Evolutionary conservation across 257 asterid species (phyloP), one percentile per base, ranked within the genome.

Genomic region (Gentiana macrophylla): DNA sequence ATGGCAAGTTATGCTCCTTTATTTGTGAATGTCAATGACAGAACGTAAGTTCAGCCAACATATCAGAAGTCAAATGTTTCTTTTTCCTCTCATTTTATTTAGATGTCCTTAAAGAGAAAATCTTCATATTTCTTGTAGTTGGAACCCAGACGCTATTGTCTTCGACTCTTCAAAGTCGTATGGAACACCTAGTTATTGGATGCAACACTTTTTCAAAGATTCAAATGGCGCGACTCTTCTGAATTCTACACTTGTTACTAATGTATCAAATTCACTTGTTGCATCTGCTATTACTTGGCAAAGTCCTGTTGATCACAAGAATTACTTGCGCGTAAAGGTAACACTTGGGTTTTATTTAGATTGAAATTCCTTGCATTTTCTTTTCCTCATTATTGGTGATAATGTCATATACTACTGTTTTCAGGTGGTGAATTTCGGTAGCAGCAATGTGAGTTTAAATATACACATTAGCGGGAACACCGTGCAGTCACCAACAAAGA

Each of bases 151-250:
- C 73, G 96, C 98, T 48, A 91, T 91, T 64, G 95, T 87, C 52
- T 91, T 83, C 54, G 80, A 89, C 72, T 87, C 96, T 49, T 79
- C 92, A 6, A 79, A 65, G 44, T 33, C 54, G 8, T 91, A 83
- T 57, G 97, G 97, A 53, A 91, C 97, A 55, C 98, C 97, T 35
- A 91, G 95, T 67, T 91, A 91, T 60, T 91, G 97, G 96, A 91
- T 91, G 98, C 98, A 91, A 53, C 94, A 85, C 52, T 87, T 87
- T 62, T 91, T 91, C 77, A 69, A 62, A 52, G 94, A 91, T 65
- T 91, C 98, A 2, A 91, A 87, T 12, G 97, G 97, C 1, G 98
- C 97, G 35, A 73, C 81, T 24, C 97, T 91, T 61, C 83, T 87
- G 36, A 70, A 51, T 58, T 72, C 97, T 9, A 64, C 85, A 38